Conservation (phyloP, 2,329 filamentous ascomycete genomes). For the Ophiocordyceps camponoti-saundersi region DNA sequence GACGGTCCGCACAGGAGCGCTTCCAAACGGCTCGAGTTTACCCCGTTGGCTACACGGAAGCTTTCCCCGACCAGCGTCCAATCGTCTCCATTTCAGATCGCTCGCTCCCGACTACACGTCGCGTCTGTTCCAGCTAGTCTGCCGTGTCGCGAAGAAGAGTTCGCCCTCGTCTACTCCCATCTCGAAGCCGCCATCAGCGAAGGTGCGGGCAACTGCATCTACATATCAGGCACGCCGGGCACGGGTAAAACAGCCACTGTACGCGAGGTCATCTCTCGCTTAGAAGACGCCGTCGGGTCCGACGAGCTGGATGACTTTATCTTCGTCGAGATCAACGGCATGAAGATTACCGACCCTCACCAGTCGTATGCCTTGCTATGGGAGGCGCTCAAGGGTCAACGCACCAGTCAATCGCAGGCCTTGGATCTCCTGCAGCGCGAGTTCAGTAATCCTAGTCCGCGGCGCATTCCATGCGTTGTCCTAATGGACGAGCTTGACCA, state of each 20-base stretch:
- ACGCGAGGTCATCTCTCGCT: constrained; percentile 75
- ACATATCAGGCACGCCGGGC: constrained; percentile 96
- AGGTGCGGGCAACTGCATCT: constrained; percentile 88
- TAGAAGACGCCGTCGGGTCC: constrained; percentile 72
- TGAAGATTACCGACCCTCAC: constrained; percentile 97
- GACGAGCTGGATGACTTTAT: constrained; percentile 98
- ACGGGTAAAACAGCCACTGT: constrained; percentile 97
- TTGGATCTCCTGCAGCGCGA: constrained; percentile 82
- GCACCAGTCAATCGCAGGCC: constrained; percentile 81
- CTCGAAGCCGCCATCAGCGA: constrained; percentile 88
- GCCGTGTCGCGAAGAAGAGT: constrained; percentile 84
- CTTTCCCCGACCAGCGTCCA: constrained; percentile 60
- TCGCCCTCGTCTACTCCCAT: constrained; percentile 80
- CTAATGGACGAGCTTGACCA: constrained; percentile 98
- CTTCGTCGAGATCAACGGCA: constrained; percentile 98
- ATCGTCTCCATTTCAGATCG: constrained; percentile 80
- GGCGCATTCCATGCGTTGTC: constrained; percentile 86
- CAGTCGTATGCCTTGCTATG: constrained; percentile 90
- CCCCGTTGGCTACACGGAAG: constrained; percentile 75
- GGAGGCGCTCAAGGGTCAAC: constrained; percentile 88
- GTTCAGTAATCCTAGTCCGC: constrained; percentile 79
- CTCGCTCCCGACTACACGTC: constrained; percentile 77
- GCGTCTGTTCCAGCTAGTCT: constrained; percentile 80
- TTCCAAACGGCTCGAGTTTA: constrained; percentile 75
- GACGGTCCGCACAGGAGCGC: constrained; percentile 28